A percentile compares a stretch with the other conserved stretches of the same genome.
Conservation (phyloP, 768 basidiomycete genomes). For the Trametes villosa region DNA sequence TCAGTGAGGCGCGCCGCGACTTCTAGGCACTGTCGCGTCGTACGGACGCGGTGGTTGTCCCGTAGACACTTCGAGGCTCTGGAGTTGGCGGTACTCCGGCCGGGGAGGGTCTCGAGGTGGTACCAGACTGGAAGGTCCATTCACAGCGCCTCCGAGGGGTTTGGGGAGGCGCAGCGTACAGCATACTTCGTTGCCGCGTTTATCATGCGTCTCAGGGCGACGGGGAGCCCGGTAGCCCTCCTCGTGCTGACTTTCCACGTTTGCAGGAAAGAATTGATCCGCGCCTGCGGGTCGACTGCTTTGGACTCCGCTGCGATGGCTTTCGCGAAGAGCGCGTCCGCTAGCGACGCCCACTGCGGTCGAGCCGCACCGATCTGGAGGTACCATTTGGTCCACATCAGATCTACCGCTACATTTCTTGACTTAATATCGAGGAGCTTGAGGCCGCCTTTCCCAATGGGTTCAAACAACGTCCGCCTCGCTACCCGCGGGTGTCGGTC, state of each 20-base stretch:
- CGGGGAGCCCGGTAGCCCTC: no score
- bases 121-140: neutral
- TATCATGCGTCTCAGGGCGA: no score
- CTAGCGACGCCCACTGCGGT: conserved; percentile 19
- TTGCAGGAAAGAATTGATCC: conserved; percentile 14
- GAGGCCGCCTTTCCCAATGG: conserved; percentile 9
- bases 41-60: neutral
- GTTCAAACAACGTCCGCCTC: neutral
- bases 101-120: neutral
- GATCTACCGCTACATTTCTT: conserved; percentile 5
- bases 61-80: neutral
- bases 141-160: no score
- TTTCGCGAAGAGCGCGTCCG: conserved; percentile 1
- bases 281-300: fast-evolving
- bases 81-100: neutral
- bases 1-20: no score
- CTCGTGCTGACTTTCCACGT: conserved; percentile 4
- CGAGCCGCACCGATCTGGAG: neutral
- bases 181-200: no score
- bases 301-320: neutral
- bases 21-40: neutral
- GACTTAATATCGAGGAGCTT: conserved; percentile 10
- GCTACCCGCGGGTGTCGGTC: neutral
- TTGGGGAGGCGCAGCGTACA: no score
- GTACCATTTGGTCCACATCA: conserved; percentile 19